These are phyloP conservation scores for Cicer cuneatum DNA, from an alignment of 306 rosid genomes.

Conservation along the genomic window DNA sequence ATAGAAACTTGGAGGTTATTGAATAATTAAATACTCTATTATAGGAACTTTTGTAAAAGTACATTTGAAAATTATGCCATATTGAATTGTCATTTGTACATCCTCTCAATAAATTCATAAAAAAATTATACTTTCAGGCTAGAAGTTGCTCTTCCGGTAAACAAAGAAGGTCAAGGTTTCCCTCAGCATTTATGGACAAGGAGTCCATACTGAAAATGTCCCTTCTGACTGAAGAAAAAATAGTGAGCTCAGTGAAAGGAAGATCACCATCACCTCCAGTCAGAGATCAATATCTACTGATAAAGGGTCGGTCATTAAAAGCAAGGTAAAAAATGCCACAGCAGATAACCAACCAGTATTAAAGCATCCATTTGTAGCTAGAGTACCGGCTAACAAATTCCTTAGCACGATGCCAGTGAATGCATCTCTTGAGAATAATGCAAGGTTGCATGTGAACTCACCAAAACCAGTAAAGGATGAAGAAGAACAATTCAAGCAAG, in stretches of 20 bases:
- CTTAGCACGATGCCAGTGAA: constrained; percentile 50
- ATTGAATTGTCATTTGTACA: constrained; percentile 3
- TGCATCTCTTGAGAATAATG: constrained; percentile 45
- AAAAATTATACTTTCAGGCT: constrained; percentile 59
- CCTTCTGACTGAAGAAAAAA: constrained; percentile 66
- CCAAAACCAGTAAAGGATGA: constrained; percentile 63
- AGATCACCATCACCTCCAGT: constrained; percentile 93
- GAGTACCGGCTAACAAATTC: constrained; percentile 69
- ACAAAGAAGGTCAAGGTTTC: constrained; percentile 89
- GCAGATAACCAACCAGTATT: constrained; percentile 67
- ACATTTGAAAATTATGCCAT: too few relatives aligned
- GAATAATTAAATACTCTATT: too few relatives aligned
- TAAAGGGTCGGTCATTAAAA: constrained; percentile 71
- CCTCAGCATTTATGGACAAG: constrained; percentile 68
- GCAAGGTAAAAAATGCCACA: constrained; percentile 63
- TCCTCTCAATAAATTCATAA: constrained; percentile 26
- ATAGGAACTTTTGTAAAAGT: too few relatives aligned
- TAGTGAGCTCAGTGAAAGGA: constrained; percentile 59
- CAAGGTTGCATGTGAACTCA: constrained; percentile 50
- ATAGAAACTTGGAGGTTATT: constrained; percentile 73
- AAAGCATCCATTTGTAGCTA: constrained; percentile 74
- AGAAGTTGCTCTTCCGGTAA: constrained; percentile 97
- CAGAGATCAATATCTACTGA: constrained; percentile 89
- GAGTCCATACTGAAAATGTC: constrained; percentile 67
- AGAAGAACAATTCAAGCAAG: constrained; percentile 84